Base-by-base conservation (phyloP, 768 basidiomycete genomes). In the Termitomyces sp. region DNA sequence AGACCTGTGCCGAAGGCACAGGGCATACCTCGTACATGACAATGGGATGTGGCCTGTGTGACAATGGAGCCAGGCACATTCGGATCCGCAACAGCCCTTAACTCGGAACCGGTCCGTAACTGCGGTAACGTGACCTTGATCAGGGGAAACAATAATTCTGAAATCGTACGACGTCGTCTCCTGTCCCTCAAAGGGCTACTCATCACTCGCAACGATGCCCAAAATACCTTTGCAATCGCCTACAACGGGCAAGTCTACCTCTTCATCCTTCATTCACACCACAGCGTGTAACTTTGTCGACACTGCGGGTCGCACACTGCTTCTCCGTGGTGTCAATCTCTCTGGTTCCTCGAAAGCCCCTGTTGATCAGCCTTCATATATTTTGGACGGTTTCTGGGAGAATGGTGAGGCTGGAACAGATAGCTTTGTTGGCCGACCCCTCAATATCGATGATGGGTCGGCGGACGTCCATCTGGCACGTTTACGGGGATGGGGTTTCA, bases 241-340 rank as follows among this genome's bases (percentile, higher is more conserved):
- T 4, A 76, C 80, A 23, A 87, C 85, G 2, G 80, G 82, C 19
- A 61, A 71, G 1, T 73, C 78, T 4, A 75, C 77, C 0, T 63
- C 76, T 0, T 62, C 77, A 1, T 72, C 79, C 56, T 88, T 76
- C 67, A 73, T 89, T 50, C 88, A 87, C 72, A 91, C 90, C 28
- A 69, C 80, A 16, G 73, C 80, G 52, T 82, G 80, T 61, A 79
- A 82, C 52, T 93, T 93, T 64, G 82, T 91, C 65, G 91, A 93
- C 70, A 78, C 77, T 53, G 69, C 75, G 52, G 89, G 91, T 21
- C 83, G 93, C 45, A 87, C 88, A 0, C 70, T 96, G 19, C 75
- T 98, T 16, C 77, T 99, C 0, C 84, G 96, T 52, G 97, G 97
- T n/a, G 90, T 98, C 43, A 99, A 99, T 69, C 82, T 98, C 45